Base-by-base conservation (phyloP, 768 basidiomycete genomes). In the Tephrocybe sp. region DNA sequence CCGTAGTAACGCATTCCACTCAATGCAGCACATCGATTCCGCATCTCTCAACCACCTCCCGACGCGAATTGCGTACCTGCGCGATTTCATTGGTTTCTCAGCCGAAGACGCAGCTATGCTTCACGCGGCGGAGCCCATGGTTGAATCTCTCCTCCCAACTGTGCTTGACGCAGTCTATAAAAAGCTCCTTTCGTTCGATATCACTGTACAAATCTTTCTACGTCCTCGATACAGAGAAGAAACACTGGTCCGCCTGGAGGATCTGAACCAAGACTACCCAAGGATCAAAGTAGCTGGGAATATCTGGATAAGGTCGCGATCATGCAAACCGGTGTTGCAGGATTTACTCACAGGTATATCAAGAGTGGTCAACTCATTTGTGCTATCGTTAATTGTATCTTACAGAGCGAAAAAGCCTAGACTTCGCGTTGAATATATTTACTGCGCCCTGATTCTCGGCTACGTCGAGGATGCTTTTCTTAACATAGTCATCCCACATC, bases 221-320 rank as follows among this genome's bases (percentile, higher is more conserved):
- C 63, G 64, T 2, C 68, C 68, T 0, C 75, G 76, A 1, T 77
- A 73, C 52, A 62, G 66, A 10, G 75, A 75, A 0, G 64, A 62
- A 1, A 51, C 72, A 5, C 74, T 75, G 1, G 46, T 63, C 7
- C 66, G 62, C 32, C 59, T 76, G 12, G 62, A 71, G 23, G 73
- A 77, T 30, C 63, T 79, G 1, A 68, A 61, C 17, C 57, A 68
- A 6, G 72, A 72, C 12, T 72, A 73, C 55, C 72, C 76, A 1
- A 75, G 76, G 56, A 71, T 79, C 55, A 69, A 68, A 32, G 76
- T 74, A 72, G 69, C 8, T 78, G 74, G 75, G 72, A 73, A 35
- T 77, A 77, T 51, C 61, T 74, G 22, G 67, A 74, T 55, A 77
- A 76, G 54, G 77, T 79, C 34, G 76, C 74, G 2, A 57, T 74